A percentile compares a stretch with the other conserved stretches of the same genome.
These are phyloP conservation scores for Sphagnurus paluster DNA, from an alignment of 1,284 basidiomycete species.

Conservation along the genomic window DNA sequence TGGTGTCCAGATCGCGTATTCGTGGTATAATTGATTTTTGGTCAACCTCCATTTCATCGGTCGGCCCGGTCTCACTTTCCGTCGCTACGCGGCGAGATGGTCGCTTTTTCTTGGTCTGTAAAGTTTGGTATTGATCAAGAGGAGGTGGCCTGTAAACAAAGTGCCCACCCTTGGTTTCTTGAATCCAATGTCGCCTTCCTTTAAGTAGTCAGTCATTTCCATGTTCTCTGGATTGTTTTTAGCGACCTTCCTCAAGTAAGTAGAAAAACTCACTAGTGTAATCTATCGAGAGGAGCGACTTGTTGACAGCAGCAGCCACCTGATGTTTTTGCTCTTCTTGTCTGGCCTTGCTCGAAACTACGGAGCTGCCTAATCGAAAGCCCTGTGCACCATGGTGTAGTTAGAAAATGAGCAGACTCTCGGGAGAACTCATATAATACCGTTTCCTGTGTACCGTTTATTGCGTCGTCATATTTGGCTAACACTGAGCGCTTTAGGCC, in stretches of 20 bases:
- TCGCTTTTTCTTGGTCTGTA: slow-evolving; percentile 89
- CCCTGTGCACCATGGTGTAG: slow-evolving; percentile 46
- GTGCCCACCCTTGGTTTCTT: slow-evolving; percentile 85
- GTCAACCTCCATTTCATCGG: slow-evolving; percentile 78
- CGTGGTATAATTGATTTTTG: slow-evolving; percentile 61
- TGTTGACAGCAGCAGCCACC: slow-evolving; percentile 68
- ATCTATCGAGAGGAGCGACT: slow-evolving; percentile 84
- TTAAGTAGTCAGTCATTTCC: slow-evolving; percentile 84
- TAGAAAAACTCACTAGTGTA: slow-evolving; percentile 72
- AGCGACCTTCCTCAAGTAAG: slow-evolving; percentile 9
- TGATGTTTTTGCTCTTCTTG: slow-evolving; percentile 54
- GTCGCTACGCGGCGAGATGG: slow-evolving; percentile 70
- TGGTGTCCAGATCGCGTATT: slow-evolving; percentile 72
- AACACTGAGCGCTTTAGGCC: slow-evolving; percentile 85
- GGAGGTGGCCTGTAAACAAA: background rate
- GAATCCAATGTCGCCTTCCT: slow-evolving; percentile 91
- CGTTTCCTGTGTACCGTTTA: slow-evolving; percentile 66
- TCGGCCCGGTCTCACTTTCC: slow-evolving; percentile 55
- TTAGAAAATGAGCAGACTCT: slow-evolving; percentile 1
- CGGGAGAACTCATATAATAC: slow-evolving; percentile 41
- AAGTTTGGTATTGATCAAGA: background rate
- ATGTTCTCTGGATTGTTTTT: slow-evolving; percentile 67
- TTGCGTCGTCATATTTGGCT: slow-evolving; percentile 92
- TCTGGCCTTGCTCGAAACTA: slow-evolving; percentile 37
- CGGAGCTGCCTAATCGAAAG: slow-evolving; percentile 73